These are phyloP conservation scores for Durio zibethinus DNA, from an alignment of 345 rosid species.

Conservation along the genomic window DNA sequence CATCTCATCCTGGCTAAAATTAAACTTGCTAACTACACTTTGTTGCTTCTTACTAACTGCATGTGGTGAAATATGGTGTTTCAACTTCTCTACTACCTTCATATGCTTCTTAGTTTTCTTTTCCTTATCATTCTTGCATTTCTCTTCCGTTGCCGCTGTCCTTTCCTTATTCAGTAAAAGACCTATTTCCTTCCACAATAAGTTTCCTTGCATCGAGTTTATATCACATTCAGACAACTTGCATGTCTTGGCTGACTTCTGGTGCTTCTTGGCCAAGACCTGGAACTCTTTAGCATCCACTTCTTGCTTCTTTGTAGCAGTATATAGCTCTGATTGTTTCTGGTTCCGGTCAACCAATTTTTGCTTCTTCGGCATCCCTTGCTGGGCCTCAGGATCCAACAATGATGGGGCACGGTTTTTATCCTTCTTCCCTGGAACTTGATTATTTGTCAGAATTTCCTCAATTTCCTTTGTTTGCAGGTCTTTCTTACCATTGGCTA, in stretches of 20 bases:
- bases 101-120: constrained; percentile 14
- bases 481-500: constrained; percentile 18
- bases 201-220: neutral
- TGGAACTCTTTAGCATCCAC: neutral
- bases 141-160: constrained; percentile 1
- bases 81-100: constrained; percentile 18
- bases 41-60: neutral
- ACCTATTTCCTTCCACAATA: neutral
- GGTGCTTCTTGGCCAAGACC: constrained; percentile 9
- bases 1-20: neutral
- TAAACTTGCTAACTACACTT: constrained; percentile 8
- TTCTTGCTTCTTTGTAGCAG: neutral
- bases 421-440: constrained; percentile 14
- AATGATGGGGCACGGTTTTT: constrained; percentile 7
- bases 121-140: constrained; percentile 14
- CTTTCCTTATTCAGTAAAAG: constrained; percentile 8
- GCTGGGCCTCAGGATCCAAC: constrained; percentile 14
- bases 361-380: constrained; percentile 25
- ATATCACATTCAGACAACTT: constrained; percentile 5
- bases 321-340: neutral
- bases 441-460: constrained; percentile 15
- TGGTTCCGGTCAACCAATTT: constrained; percentile 10
- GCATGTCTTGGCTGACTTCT: neutral
- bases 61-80: neutral
- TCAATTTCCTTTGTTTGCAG: constrained; percentile 5